Evolutionary conservation across 805 yeast genomes (phyloP).

Genomic region (Candida morakotiae): DNA sequence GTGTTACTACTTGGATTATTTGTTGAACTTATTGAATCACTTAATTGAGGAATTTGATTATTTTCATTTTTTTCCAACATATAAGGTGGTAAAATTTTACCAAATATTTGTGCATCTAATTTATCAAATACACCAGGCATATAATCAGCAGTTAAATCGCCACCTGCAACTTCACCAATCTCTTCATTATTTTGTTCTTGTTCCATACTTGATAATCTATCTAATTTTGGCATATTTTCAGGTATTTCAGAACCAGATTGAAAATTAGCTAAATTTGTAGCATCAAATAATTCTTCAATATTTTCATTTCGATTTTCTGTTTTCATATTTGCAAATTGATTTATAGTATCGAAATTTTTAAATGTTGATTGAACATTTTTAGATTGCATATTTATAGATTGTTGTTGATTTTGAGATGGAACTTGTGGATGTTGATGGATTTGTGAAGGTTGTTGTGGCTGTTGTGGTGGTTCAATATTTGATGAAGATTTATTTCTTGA

Average conservation of each 20-base stretch:
- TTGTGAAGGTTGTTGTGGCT: slow-evolving; percentile 8
- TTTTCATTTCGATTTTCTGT: slow-evolving; percentile 10
- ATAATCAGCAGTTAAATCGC: slow-evolving; percentile 26
- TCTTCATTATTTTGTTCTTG: slow-evolving; percentile 6
- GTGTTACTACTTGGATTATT: not conserved
- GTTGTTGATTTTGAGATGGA: slow-evolving; percentile 9
- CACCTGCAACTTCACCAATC: slow-evolving; percentile 3
- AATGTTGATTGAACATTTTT: slow-evolving; percentile 11
- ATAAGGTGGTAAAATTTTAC: slow-evolving; percentile 78
- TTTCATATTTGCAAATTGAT: slow-evolving; percentile 28
- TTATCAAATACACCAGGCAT: slow-evolving; percentile 84
- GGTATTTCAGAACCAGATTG: slow-evolving; percentile 8
- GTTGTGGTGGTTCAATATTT: not conserved
- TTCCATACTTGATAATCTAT: not conserved
- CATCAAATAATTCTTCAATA: slow-evolving; percentile 8
- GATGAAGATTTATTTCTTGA: slow-evolving; percentile 14
- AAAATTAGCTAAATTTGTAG: slow-evolving; percentile 8
- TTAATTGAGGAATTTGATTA: not conserved
- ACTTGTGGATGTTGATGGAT: slow-evolving; percentile 2
- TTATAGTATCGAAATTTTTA: slow-evolving; percentile 19
- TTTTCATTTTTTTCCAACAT: slow-evolving; percentile 47
- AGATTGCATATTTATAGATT: slow-evolving; percentile 4
- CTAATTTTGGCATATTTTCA: not conserved
- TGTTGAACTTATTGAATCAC: not conserved
- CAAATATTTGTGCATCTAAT: slow-evolving; percentile 80